Conservation (phyloP, 129 eudicot species). For the Arctium minus region DNA sequence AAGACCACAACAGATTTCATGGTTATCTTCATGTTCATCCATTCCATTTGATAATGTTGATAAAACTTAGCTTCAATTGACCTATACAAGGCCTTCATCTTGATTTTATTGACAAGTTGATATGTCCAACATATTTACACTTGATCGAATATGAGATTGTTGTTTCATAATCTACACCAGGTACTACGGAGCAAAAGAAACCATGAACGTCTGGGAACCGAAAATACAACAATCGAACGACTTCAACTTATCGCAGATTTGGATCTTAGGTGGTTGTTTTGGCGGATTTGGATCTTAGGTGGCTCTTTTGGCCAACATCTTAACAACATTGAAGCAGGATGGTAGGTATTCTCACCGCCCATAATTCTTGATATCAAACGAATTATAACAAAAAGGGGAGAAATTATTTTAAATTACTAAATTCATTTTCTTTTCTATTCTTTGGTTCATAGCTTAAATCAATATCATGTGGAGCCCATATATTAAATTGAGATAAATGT, state of each 20-base stretch:
- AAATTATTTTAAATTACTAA: background rate
- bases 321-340: constrained; percentile 99
- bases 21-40: too few relatives aligned
- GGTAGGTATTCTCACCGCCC: constrained; percentile 62
- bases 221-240: constrained; percentile 88
- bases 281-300: too few relatives aligned
- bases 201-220: constrained; percentile 96
- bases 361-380: background rate
- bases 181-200: constrained; percentile 90
- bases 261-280: constrained; percentile 51
- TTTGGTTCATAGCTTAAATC: background rate
- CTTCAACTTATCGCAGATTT: constrained; percentile 83
- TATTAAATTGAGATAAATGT: constrained; percentile 9
- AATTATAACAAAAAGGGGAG: background rate
- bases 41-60: too few relatives aligned
- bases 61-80: too few relatives aligned
- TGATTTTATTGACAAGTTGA: too few relatives aligned
- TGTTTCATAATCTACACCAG: background rate
- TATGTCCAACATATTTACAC: too few relatives aligned
- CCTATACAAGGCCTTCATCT: too few relatives aligned
- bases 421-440: background rate
- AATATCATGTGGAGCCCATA: constrained; percentile 9
- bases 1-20: too few relatives aligned
- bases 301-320: constrained; percentile 98
- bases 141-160: too few relatives aligned